Evolutionary conservation across 2,329 filamentous ascomycete species (phyloP), one percentile per base, ranked within the genome.

Genomic region (Trichoderma atroviride): DNA sequence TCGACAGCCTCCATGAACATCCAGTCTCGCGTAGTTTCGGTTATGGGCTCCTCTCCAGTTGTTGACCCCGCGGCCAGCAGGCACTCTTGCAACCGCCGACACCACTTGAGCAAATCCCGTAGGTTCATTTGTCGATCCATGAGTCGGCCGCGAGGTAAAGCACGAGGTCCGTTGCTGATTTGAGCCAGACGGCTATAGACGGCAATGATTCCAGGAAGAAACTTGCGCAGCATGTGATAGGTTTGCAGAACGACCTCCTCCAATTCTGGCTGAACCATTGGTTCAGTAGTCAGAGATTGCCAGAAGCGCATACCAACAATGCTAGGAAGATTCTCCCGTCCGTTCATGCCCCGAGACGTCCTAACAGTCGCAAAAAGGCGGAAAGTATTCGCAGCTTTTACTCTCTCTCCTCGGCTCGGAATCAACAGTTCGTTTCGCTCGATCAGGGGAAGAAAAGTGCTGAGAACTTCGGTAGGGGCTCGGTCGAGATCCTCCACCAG

Each of bases 401-500:
- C 90, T 5, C 86, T 91, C 81, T 98, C 94, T 68, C 93, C 94
- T 70, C 95, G 90, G 74, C 91, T 96, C 0, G 96, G 93, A 35
- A 99, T 94, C 4, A 96, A 84, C 16, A 99, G 86, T 78, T 97
- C 93, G n/a, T 93, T 90, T 70, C 92, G 89, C 80, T 99, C 96
- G 70, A 99, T 94, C 10, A 99, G 85, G 11, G 96, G 96, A 31
- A 99, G 84, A 33, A 99, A 87, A 16, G 94, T 94, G 78, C 95
- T 97, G 79, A 99, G 89, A 59, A 99, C 92, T 79, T 99, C 96
- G 73, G 93, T 95, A 5, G 96, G 96, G 13, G 96, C 96, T 71
- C 95, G 90, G 78, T 99, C 94, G 52, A 99, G 85, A 79, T 99
- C 96, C 79, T 99, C 96, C 70, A 99, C 96, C 73, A 99, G 85